phyloP scores from a whole-genome alignment of 805 yeast genomes.

The Pichia pseudocactophila region DNA sequence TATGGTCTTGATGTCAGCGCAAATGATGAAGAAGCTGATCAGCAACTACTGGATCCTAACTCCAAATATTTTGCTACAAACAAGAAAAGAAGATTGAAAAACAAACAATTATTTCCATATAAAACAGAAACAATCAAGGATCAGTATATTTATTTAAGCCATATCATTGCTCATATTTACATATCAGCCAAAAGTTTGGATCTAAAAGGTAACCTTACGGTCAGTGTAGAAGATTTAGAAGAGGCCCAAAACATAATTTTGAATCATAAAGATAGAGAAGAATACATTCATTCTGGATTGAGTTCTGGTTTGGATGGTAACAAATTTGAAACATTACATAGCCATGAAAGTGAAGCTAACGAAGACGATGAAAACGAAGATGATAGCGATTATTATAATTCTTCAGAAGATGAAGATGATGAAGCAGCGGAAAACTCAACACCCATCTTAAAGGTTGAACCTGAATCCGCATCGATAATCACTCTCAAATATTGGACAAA shows the following conservation, averaged over 20 bases:
- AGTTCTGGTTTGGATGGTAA: slow-evolving; percentile 29
- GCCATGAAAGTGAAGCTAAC: slow-evolving; percentile 26
- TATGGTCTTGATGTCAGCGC: slow-evolving; percentile 52
- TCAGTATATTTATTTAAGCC: slow-evolving; percentile 64
- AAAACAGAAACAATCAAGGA: slow-evolving; percentile 58
- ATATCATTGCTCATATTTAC: slow-evolving; percentile 71
- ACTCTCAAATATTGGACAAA: slow-evolving; percentile 80
- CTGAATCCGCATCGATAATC: slow-evolving; percentile 64
- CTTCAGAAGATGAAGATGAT: slow-evolving; percentile 31
- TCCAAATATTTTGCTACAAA: slow-evolving; percentile 21
- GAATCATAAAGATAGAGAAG: slow-evolving; percentile 32
- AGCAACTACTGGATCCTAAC: slow-evolving; percentile 15
- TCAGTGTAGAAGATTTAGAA: slow-evolving; percentile 62
- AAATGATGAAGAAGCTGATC: slow-evolving; percentile 30
- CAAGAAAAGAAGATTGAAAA: slow-evolving; percentile 15
- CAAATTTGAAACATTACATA: slow-evolving; percentile 20
- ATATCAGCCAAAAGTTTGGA: slow-evolving; percentile 70
- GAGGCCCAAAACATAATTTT: slow-evolving; percentile 20
- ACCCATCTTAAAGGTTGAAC: slow-evolving; percentile 51
- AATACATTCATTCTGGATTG: slow-evolving; percentile 41
- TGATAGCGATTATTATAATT: slow-evolving; percentile 28
- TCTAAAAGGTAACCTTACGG: slow-evolving; percentile 57
- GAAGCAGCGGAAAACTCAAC: slow-evolving; percentile 32
- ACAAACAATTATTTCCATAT: slow-evolving; percentile 52
- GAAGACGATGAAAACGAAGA: slow-evolving; percentile 32